Evolutionary conservation across 305 asterid genomes (phyloP), one percentile per base, ranked within the genome.

Genomic region (Euphrasia arctica): DNA sequence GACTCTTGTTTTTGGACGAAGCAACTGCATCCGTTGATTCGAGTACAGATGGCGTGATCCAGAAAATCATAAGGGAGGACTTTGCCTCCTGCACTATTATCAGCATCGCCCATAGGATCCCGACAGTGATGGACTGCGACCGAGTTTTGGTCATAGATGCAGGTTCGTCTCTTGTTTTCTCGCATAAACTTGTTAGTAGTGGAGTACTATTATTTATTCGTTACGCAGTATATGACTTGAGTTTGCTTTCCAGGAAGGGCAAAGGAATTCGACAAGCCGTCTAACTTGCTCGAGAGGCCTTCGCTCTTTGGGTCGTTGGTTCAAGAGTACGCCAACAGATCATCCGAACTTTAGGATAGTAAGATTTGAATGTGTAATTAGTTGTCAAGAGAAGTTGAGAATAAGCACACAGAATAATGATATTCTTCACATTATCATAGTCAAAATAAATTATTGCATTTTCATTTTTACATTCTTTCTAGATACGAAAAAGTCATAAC

Each of bases 11-110:
- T 66, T 82, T 94, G 97, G 99, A 94, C 54, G 99, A 94, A 72
- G 96, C 99, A 18, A 94, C 97, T 0, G 99, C 99, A 0, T 90
- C 96, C 4, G 96, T 94, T 15, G 97, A 94, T 81, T 94, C 97
- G 4, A 86, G 77, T 54, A 94, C 97, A 0, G 99, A 94, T 47
- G 95, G 95, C 3, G 83, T 90, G 71, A 94, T 94, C 75, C 97
- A 94, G 78, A 88, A 67, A 64, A 94, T 94, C 78, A 90, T 94
- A 56, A 72, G 96, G 27, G 99, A 94, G 83, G 99, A 90, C 77
- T 90, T 90, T 22, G 73, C 89, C 0, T 34, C 86, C 3, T 82
- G 97, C 83, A 94, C 99, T 6, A 94, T 94, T 62, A 85, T 94
- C 73, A 94, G 99, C 86, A 94, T 94, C 60, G 99, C 99, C 18